Conservation (phyloP, 1,284 basidiomycete species). For the Anthracocystis panici-leucophaei region DNA sequence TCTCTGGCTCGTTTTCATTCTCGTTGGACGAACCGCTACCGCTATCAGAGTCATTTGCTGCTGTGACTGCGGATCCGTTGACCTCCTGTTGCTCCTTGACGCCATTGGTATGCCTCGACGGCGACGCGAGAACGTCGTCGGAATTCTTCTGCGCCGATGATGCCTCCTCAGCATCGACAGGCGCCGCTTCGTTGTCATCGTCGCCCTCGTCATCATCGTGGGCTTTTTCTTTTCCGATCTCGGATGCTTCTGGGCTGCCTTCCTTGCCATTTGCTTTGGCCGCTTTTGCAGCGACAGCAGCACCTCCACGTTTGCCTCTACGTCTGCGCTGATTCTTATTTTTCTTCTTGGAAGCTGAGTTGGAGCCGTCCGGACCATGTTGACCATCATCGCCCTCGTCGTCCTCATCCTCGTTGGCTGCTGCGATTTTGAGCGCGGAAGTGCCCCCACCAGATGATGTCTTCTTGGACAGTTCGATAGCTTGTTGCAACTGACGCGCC, state of each 20-base stretch:
- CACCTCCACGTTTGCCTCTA: conserved; percentile 63
- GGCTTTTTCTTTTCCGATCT: conserved; percentile 70
- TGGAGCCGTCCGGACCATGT: conserved; percentile 23
- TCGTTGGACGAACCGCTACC: conserved; percentile 27
- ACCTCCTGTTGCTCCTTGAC: background rate
- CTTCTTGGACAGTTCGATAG: conserved; percentile 34
- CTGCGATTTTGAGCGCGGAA: background rate
- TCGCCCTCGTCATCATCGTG: conserved; percentile 54
- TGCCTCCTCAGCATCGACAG: background rate
- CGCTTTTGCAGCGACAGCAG: conserved; percentile 67
- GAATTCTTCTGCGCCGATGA: background rate
- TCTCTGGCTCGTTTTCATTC: conserved; percentile 33
- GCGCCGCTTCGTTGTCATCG: conserved; percentile 13
- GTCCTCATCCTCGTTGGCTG: conserved; percentile 28
- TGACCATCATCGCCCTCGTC: conserved; percentile 36
- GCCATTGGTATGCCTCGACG: conserved; percentile 17
- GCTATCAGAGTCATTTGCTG: conserved; percentile 21
- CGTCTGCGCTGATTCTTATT: conserved; percentile 55
- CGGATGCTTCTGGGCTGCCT: conserved; percentile 41
- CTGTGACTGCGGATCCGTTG: conserved; percentile 11
- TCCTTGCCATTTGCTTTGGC: conserved; percentile 75
- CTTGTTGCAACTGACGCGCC: conserved; percentile 36
- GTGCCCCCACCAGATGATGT: background rate
- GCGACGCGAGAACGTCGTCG: conserved; percentile 8
- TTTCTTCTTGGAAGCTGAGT: conserved; percentile 37